Percentiles rank a stretch among this genome's conserved stretches.
phyloP scores from a whole-genome alignment of 768 basidiomycete species.

The Leucocoprinus sp. region DNA sequence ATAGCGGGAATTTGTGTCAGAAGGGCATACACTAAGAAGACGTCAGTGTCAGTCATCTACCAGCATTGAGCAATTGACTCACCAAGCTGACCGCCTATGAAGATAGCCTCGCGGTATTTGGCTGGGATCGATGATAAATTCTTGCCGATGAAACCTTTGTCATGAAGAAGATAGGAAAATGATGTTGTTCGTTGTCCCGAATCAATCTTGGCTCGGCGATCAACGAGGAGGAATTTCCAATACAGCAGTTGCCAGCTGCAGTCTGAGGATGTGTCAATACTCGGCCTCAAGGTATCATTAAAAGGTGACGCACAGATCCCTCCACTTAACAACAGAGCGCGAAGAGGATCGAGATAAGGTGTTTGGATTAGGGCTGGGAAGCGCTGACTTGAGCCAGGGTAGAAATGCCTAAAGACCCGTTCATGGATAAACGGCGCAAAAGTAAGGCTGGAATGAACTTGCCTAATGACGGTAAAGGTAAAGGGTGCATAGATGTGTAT shows the following conservation, averaged over 20 bases:
- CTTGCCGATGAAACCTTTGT: conserved; percentile 80
- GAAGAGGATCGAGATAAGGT: conserved; percentile 60
- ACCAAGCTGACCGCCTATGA: conserved; percentile 85
- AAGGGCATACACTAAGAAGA: conserved; percentile 62
- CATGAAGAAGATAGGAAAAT: conserved; percentile 81
- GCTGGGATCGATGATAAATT: conserved; percentile 52
- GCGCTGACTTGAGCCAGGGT: conserved; percentile 66
- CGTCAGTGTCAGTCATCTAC: conserved; percentile 3
- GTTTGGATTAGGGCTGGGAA: conserved; percentile 80
- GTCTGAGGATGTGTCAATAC: conserved; percentile 41
- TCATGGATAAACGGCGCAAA: neutral
- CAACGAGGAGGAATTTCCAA: conserved; percentile 92
- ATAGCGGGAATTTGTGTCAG: conserved; percentile 84
- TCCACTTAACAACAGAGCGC: conserved; percentile 71
- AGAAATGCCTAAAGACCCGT: conserved; percentile 63
- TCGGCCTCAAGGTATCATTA: conserved; percentile 1
- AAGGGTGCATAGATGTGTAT: conserved; percentile 92
- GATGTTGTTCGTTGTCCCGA: conserved; percentile 90
- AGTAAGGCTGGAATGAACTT: conserved; percentile 16
- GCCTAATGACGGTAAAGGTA: conserved; percentile 88
- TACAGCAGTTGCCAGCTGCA: conserved; percentile 89
- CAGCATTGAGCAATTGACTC: conserved; percentile 18
- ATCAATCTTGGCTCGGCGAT: conserved; percentile 82
- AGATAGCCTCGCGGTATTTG: conserved; percentile 56
- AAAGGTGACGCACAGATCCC: conserved; percentile 61